Evolutionary conservation across 2,329 filamentous ascomycete species (phyloP), one percentile per base, ranked within the genome.

Genomic region (Neospermospora avenae): DNA sequence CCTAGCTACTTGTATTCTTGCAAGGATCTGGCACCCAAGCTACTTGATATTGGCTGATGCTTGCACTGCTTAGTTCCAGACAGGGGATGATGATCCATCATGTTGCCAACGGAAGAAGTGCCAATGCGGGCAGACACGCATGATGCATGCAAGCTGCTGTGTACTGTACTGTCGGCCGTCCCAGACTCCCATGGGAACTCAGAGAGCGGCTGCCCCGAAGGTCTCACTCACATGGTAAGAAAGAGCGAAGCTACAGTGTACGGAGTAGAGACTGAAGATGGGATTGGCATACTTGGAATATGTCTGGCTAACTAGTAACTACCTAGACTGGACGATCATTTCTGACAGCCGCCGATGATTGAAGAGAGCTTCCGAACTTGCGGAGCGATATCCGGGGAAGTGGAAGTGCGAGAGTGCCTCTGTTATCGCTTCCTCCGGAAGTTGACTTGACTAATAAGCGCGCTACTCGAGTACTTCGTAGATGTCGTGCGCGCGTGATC

Each of bases 381-480:
- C 28, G 28, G n/a, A n/a, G 11, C 28, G 16, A 28, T 13, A 25
- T 31, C 16, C n/a, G 25, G 25, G 25, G 45, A 49, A 49, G 3
- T 18, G 1, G 18, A 7, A 31, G 16, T 16, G 16, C 34, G 14
- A 18, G 24, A 16, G n/a, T 11, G 25, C 24, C 11, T 37, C 46
- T 51, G 20, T 51, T 24, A 28, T 31, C 28, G 46, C 46, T 51
- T 51, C 46, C 46, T 51, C 28, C 25, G 44, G 18, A n/a, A n/a
- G n/a, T n/a, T n/a, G 46, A 11, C 13, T 18, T 35, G 46, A 51
- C 46, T 51, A 51, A 51, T 51, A 51, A 51, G 46, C 46, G 46
- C 34, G n/a, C 24, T 14, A 35, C n/a, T 6, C 31, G 34, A 14
- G 20, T 18, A 20, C 28, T 18, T 11, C 13, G n/a, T n/a, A 18